Conservation (phyloP, 441 rosid species). For the Pelargonium citronellum region DNA sequence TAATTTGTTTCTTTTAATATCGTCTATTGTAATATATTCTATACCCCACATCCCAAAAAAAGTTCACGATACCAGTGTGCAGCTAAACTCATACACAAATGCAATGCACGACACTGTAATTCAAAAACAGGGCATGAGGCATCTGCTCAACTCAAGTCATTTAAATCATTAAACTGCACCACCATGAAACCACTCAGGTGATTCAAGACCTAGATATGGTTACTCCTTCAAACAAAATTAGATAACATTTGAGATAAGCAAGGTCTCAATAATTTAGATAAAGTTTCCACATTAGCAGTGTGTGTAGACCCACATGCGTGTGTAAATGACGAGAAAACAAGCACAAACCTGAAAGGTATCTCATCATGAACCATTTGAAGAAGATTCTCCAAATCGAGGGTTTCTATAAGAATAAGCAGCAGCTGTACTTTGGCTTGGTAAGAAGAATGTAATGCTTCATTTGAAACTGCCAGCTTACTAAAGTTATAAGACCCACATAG, state of each 20-base stretch:
- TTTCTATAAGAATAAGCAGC: slow-evolving; percentile 73
- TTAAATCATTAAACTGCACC: background rate
- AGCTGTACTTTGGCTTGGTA: slow-evolving; percentile 65
- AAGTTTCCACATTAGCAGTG: background rate
- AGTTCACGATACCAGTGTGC: background rate
- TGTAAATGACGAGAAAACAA: slow-evolving; percentile 12
- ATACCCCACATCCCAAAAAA: background rate
- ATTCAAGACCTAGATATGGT: background rate
- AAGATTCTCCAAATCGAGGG: slow-evolving; percentile 78
- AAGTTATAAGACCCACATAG: slow-evolving; percentile 61
- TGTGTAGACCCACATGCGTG: background rate
- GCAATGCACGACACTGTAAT: slow-evolving; percentile 1
- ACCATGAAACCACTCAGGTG: background rate
- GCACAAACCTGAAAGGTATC: slow-evolving; percentile 68
- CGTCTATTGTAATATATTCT: no score
- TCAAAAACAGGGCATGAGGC: slow-evolving; percentile 7
- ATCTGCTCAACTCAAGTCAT: background rate
- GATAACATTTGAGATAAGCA: background rate
- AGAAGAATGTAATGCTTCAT: slow-evolving; percentile 59
- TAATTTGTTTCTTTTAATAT: no score
- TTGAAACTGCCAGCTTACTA: slow-evolving; percentile 62
- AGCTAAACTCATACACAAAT: background rate
- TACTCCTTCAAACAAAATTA: background rate
- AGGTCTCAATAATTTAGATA: background rate
- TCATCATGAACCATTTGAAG: slow-evolving; percentile 86